These are phyloP conservation scores for Breviolum minutum DNA, from an alignment of 73 alveolate species.

Conservation along the genomic window DNA sequence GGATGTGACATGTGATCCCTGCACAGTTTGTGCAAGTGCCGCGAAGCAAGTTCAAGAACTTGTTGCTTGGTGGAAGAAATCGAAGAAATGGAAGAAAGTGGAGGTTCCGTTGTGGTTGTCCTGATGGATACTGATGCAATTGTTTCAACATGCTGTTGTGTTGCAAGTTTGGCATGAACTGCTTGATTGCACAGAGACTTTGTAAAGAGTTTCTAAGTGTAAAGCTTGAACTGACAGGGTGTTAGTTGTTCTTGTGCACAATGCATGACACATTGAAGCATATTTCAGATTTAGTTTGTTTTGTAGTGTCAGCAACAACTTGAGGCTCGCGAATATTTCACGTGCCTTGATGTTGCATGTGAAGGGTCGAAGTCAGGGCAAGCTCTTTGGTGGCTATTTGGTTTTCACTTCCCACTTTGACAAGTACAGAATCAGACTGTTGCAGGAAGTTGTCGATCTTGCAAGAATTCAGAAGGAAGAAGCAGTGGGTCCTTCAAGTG, in stretches of 20 bases:
- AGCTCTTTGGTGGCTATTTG: neutral
- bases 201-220: no score
- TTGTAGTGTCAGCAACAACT: neutral
- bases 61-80: neutral
- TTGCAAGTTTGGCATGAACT: no score
- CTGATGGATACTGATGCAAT: no score
- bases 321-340: constrained; percentile 44
- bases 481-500: no score
- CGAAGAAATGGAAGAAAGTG: neutral
- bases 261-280: no score
- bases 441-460: neutral
- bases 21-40: constrained; percentile 69
- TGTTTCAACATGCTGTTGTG: no score
- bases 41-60: constrained; percentile 78
- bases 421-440: neutral
- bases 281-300: no score
- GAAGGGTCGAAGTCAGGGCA: neutral
- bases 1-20: constrained; percentile 75
- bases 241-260: no score
- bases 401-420: neutral
- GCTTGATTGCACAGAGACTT: no score
- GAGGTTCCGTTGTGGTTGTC: neutral
- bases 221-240: no score
- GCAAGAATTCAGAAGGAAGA: no score
- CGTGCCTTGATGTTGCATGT: neutral